Base-by-base conservation (phyloP, 305 asterid species). In the Fraxinus baroniana region DNA sequence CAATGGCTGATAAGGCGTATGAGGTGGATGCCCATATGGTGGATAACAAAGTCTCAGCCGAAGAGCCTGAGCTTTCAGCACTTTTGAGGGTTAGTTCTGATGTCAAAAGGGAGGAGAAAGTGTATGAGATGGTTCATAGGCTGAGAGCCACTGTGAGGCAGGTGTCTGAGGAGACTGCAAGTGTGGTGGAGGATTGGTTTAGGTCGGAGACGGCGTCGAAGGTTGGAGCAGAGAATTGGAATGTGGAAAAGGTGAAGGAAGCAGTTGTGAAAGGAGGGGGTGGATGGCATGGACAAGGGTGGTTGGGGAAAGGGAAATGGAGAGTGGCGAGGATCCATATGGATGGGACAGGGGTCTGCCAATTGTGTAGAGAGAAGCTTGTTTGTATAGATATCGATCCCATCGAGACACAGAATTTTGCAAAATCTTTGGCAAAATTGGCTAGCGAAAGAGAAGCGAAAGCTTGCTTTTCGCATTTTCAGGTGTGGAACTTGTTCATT, bases 241-340 rank as follows among this genome's bases (percentile, higher is more conserved):
- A 94, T 85, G 85, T 78, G 30, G 83, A 35, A 84, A 89, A 85
- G 83, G 99, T 96, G 87, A 91, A 83, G 85, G 90, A 85, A 86
- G 98, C 94, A 79, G 84, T 89, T 83, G 80, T 87, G 79, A 94
- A 92, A 84, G 99, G 98, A 77, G 99, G 99, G 75, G 99, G 99
- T 64, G 99, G 99, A 83, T 95, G 98, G 99, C 99, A 95, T 79
- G 99, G 99, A 18, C 95, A 91, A 78, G 99, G 99, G 62, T 95
- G 99, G 99, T 86, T 95, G 90, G 98, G 98, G 64, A 88, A 76
- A 86, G 98, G 97, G 83, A 83, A 85, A 32, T 94, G 98, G 99
- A 89, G 86, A 77, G 97, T 96, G 84, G 88, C 81, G 91, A 90
- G 95, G 85, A 91, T 94, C 10, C 84, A 74, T 66, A 91, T 96